Percentiles rank a stretch among this genome's conserved stretches.
These are phyloP conservation scores for Endotrypanum monterogeii DNA, from an alignment of 208 protist species.

Conservation along the genomic window DNA sequence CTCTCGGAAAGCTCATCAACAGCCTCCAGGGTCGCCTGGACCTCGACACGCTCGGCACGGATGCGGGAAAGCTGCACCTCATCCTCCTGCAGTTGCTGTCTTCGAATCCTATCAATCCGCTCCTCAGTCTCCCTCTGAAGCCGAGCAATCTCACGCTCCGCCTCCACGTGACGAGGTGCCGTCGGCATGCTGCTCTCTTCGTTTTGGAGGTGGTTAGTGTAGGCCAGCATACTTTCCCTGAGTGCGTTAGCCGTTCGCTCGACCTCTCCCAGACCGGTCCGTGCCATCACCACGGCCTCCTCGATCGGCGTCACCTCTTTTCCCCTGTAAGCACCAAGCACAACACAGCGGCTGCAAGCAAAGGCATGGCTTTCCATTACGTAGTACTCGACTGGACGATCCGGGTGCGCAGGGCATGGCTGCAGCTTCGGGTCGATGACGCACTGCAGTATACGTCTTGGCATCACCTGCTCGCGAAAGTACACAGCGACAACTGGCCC, in stretches of 20 bases:
- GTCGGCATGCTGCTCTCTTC: conserved; percentile 45
- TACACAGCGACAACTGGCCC: conserved; percentile 56
- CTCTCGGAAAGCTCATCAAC: conserved; percentile 33
- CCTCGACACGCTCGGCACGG: conserved; percentile 33
- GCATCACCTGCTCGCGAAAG: conserved; percentile 58
- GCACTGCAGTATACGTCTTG: conserved; percentile 62
- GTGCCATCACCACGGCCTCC: conserved; percentile 62
- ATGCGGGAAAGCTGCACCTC: conserved; percentile 44
- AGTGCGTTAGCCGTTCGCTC: conserved; percentile 43
- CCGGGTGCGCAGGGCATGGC: conserved; percentile 65
- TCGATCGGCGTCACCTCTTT: conserved; percentile 56
- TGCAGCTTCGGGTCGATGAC: conserved; percentile 53
- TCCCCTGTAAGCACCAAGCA: conserved; percentile 57
- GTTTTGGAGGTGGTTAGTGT: conserved; percentile 41
- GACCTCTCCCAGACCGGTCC: conserved; percentile 46
- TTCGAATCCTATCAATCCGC: conserved; percentile 37
- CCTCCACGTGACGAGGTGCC: conserved; percentile 48
- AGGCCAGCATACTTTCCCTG: conserved; percentile 43
- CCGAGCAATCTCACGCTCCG: conserved; percentile 51
- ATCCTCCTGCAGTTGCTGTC: conserved; percentile 48
- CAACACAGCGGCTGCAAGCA: conserved; percentile 77
- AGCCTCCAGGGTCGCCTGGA: conserved; percentile 30
- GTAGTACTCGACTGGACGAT: conserved; percentile 75
- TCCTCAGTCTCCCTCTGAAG: conserved; percentile 72
- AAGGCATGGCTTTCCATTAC: conserved; percentile 52